These are phyloP conservation scores for Gonapodya sp. DNA, from an alignment of 192 early-diverging fungal species.

Conservation along the genomic window DNA sequence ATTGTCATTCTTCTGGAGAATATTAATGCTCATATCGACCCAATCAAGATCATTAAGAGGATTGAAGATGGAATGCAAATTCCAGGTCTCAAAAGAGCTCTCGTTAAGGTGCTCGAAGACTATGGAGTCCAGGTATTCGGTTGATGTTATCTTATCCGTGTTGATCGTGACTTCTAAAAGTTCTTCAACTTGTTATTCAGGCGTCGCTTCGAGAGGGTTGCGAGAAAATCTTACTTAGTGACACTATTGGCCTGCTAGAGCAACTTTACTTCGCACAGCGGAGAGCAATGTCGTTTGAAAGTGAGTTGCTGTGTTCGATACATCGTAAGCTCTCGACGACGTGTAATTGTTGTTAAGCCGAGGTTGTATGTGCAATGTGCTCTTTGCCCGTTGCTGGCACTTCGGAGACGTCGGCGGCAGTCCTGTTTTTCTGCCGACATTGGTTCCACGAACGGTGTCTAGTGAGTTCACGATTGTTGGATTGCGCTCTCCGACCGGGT, in stretches of 20 bases:
- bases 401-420: slow-evolving; percentile 12
- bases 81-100: slow-evolving; percentile 64
- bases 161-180: background rate
- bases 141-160: background rate
- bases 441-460: slow-evolving; percentile 71
- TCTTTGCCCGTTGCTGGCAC: background rate
- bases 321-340: background rate
- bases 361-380: background rate
- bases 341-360: background rate
- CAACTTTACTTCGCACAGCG: slow-evolving; percentile 57
- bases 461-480: background rate
- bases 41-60: slow-evolving; percentile 63
- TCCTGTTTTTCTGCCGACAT: slow-evolving; percentile 90
- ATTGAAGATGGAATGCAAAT: slow-evolving; percentile 76
- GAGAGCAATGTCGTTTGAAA: slow-evolving; percentile 47
- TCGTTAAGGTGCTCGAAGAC: slow-evolving; percentile 86
- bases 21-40: slow-evolving; percentile 76
- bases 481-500: background rate
- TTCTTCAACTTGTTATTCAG: slow-evolving; percentile 14
- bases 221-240: slow-evolving; percentile 78
- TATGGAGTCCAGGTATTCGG: slow-evolving; percentile 70
- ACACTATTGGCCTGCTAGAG: slow-evolving; percentile 70
- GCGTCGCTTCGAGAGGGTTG: slow-evolving; percentile 78
- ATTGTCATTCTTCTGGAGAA: slow-evolving; percentile 88
- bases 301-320: slow-evolving; percentile 7